phyloP scores from a whole-genome alignment of 1,284 basidiomycete species.

The Veloboletus limbatus region DNA sequence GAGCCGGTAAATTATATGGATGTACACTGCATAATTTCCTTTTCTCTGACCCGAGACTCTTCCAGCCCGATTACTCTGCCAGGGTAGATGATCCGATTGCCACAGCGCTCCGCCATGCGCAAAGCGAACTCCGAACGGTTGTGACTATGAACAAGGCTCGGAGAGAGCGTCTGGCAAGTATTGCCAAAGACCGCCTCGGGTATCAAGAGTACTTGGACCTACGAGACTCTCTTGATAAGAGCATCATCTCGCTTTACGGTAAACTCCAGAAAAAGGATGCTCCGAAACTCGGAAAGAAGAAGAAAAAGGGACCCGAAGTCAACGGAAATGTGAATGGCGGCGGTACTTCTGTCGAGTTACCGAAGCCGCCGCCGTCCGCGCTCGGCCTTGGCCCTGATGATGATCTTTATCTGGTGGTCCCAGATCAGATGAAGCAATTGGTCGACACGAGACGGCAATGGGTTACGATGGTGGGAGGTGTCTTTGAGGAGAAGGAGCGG shows the following conservation, averaged over 20 bases:
- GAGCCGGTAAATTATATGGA: constrained; percentile 45
- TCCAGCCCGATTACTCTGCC: constrained; percentile 71
- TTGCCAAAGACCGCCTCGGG: constrained; percentile 86
- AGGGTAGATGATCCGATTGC: constrained; percentile 93
- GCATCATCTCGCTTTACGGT: constrained; percentile 65
- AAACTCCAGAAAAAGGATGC: constrained; percentile 75
- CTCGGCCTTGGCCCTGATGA: constrained; percentile 67
- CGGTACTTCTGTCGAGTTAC: constrained; percentile 30
- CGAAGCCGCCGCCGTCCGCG: constrained; percentile 59
- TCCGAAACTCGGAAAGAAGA: constrained; percentile 67
- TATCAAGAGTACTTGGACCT: constrained; percentile 85
- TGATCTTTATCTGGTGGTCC: constrained; percentile 62
- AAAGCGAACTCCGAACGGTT: constrained; percentile 77
- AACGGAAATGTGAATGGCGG: constrained; percentile 37
- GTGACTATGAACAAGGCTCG: constrained; percentile 81
- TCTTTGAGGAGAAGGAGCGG: constrained; percentile 66
- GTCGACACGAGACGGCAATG: constrained; percentile 71
- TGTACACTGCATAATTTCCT: neutral
- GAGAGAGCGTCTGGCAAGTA: constrained; percentile 66
- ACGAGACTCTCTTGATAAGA: constrained; percentile 80
- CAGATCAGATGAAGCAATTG: constrained; percentile 66
- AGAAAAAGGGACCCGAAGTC: constrained; percentile 54
- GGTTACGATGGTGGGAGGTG: constrained; percentile 65
- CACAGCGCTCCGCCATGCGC: constrained; percentile 84
- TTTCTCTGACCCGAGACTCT: constrained; percentile 17